phyloP scores from a whole-genome alignment of 306 rosid genomes.

The Vigna reflexopilosa region DNA sequence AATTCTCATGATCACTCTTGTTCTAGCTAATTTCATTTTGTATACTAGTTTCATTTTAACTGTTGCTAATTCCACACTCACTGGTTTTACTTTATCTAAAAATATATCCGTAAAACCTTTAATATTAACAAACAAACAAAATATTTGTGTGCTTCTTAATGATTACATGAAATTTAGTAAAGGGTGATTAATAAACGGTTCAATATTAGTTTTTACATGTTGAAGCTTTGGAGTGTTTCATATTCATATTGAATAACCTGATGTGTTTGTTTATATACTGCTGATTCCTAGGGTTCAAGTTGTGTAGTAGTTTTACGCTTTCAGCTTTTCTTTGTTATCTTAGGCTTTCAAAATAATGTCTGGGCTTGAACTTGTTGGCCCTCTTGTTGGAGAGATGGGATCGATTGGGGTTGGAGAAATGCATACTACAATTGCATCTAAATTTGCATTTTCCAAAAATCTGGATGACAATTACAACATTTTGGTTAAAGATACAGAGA shows the following conservation, averaged over 20 bases:
- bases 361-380: not conserved
- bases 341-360: slow-evolving; percentile 21
- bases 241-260: not conserved
- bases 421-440: not conserved
- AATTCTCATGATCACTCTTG: not conserved
- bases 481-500: not conserved
- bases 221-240: not conserved
- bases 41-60: not conserved
- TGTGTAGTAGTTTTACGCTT: no score
- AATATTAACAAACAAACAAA: no score
- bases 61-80: not conserved
- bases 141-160: not conserved
- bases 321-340: not conserved
- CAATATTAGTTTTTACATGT: not conserved
- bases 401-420: not conserved
- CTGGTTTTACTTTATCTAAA: not conserved
- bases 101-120: not conserved
- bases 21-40: not conserved
- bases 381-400: not conserved
- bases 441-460: slow-evolving; percentile 14
- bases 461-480: not conserved
- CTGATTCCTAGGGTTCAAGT: not conserved
- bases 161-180: not conserved
- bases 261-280: not conserved
- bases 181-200: not conserved